Percentiles rank a stretch among this genome's conserved stretches.
Evolutionary conservation across 805 yeast genomes (phyloP).

Genomic region (Metschnikowia gelsemii): DNA sequence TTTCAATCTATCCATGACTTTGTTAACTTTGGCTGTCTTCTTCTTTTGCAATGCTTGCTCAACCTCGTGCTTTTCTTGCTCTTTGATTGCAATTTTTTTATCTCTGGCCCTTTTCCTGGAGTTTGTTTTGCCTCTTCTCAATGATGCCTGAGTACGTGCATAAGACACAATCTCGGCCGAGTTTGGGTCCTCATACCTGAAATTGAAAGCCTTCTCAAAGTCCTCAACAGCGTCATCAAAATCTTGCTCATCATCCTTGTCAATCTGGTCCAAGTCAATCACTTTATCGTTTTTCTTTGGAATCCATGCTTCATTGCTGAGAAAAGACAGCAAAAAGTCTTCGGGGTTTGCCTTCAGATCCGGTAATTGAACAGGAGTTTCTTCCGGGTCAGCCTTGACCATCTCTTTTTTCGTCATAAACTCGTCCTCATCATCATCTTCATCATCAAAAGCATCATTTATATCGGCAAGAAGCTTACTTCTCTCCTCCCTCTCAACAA

Average conservation of each 20-base stretch:
- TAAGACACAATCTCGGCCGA: conserved; percentile 89
- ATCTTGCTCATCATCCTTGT: conserved; percentile 69
- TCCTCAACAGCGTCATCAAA: conserved; percentile 90
- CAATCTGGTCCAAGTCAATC: conserved; percentile 49
- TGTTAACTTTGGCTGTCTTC: conserved; percentile 73
- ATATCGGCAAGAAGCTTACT: conserved; percentile 73
- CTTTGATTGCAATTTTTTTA: conserved; percentile 54
- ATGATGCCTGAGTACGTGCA: conserved; percentile 91
- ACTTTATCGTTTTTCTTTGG: conserved; percentile 66
- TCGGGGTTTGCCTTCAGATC: conserved; percentile 57
- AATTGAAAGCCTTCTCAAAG: conserved; percentile 90
- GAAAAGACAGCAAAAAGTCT: conserved; percentile 69
- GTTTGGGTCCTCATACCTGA: conserved; percentile 89
- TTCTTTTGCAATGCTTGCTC: conserved; percentile 65
- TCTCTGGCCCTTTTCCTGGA: conserved; percentile 83
- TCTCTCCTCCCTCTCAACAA: conserved; percentile 75
- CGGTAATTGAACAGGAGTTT: conserved; percentile 47
- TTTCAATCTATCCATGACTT: conserved; percentile 68
- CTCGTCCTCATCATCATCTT: conserved; percentile 45
- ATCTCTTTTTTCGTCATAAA: conserved; percentile 59
- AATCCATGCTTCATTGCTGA: conserved; percentile 84
- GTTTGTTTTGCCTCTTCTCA: conserved; percentile 75
- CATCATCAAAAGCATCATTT: conserved; percentile 56
- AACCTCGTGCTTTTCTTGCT: conserved; percentile 51
- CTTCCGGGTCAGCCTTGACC: conserved; percentile 26